Conservation (phyloP, 2,329 filamentous ascomycete species). For the Xenoacremonium recifei region DNA sequence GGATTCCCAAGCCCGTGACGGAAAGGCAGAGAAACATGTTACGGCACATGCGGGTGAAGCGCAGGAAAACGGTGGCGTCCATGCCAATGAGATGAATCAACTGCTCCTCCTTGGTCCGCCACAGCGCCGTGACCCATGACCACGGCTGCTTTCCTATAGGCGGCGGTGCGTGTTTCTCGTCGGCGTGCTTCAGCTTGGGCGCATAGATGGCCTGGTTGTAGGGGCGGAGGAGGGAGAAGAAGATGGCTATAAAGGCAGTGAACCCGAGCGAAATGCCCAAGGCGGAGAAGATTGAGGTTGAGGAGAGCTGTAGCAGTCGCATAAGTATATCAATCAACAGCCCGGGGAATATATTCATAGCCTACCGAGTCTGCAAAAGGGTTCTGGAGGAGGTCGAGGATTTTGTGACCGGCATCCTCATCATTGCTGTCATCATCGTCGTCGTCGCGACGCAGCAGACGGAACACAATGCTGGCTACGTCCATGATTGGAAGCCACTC, state of each 20-base stretch:
- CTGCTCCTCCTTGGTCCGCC: slow-evolving; percentile 73
- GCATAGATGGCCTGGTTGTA: slow-evolving; percentile 93
- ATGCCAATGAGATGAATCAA: slow-evolving; percentile 82
- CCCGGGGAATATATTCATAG: too few species aligned
- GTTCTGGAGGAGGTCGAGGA: slow-evolving; percentile 48
- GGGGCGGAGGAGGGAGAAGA: slow-evolving; percentile 87
- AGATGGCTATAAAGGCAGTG: slow-evolving; percentile 69
- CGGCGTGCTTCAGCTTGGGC: slow-evolving; percentile 88
- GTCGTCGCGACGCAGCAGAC: slow-evolving; percentile 11
- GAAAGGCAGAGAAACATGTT: slow-evolving; percentile 79
- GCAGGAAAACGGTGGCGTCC: slow-evolving; percentile 87
- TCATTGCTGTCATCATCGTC: slow-evolving; percentile 3
- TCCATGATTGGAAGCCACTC: slow-evolving; percentile 24
- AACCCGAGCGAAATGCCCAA: slow-evolving; percentile 77
- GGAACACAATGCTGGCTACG: slow-evolving; percentile 5
- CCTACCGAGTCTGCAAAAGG: slow-evolving; percentile 51
- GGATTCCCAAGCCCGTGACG: slow-evolving; percentile 70
- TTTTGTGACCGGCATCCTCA: slow-evolving; percentile 39
- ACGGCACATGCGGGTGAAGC: slow-evolving; percentile 86
- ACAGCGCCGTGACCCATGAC: slow-evolving; percentile 79
- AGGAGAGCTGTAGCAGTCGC: slow-evolving; percentile 25
- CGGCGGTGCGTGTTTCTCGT: slow-evolving; percentile 85
- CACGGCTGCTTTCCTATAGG: slow-evolving; percentile 83
- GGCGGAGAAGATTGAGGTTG: slow-evolving; percentile 69
- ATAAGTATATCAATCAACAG: neutral